phyloP scores from a whole-genome alignment of 1,284 basidiomycete species.

The Chalciporus sp. region DNA sequence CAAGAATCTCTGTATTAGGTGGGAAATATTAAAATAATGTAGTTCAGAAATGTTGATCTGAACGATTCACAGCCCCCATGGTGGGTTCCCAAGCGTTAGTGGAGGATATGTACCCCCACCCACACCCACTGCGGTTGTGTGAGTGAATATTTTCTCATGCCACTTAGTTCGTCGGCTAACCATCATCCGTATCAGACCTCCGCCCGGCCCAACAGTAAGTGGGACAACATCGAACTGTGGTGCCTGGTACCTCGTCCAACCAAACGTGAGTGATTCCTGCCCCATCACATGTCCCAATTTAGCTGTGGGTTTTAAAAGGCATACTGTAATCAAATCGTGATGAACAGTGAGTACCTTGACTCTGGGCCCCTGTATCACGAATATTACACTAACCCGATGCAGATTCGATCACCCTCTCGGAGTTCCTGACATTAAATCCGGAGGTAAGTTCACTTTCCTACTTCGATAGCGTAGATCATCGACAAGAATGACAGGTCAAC shows the following conservation, averaged over 20 bases:
- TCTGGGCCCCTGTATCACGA: background rate
- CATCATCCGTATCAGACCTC: background rate
- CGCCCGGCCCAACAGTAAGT: background rate
- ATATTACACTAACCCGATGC: background rate
- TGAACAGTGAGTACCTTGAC: slow-evolving; percentile 3
- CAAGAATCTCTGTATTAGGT: slow-evolving; percentile 2
- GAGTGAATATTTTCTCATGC: background rate
- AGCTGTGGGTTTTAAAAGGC: background rate
- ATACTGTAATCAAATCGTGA: background rate
- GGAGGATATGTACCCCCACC: background rate
- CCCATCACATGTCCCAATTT: background rate
- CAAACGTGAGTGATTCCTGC: background rate
- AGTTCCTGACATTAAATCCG: slow-evolving; percentile 3
- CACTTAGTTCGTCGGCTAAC: background rate
- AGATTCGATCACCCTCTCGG: slow-evolving; percentile 2
- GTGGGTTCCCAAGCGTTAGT: background rate
- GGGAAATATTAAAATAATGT: background rate
- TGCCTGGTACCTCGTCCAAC: background rate
- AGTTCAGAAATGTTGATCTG: background rate
- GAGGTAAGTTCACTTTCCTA: background rate
- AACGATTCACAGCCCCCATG: background rate
- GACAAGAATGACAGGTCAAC: background rate
- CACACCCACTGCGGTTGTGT: slow-evolving; percentile 1
- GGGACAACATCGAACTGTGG: slow-evolving; percentile 1
- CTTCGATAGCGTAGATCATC: background rate